phyloP scores from a whole-genome alignment of 371 early-diverging fungal genomes.

The Mortierella sp. region DNA sequence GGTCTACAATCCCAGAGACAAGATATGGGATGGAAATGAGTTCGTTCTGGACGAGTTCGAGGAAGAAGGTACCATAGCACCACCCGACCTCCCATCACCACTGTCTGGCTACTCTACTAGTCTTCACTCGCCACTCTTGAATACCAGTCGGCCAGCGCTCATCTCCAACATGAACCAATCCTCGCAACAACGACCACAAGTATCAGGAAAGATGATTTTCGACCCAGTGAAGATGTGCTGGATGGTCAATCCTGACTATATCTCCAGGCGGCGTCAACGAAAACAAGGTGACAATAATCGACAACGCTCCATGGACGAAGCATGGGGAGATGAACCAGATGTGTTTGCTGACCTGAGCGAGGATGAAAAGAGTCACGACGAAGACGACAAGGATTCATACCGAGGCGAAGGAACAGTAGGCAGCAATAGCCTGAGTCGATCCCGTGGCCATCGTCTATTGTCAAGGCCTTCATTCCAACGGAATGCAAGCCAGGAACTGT shows the following conservation, averaged over 20 bases:
- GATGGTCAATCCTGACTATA: conserved; percentile 46
- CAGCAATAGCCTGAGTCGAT: conserved; percentile 7
- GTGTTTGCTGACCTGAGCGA: conserved; percentile 51
- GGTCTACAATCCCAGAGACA: conserved; percentile 20
- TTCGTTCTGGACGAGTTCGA: conserved; percentile 30
- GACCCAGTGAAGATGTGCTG: conserved; percentile 45
- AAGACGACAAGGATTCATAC: conserved; percentile 4
- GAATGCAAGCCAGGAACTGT: conserved; percentile 16
- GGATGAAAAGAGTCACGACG: conserved; percentile 21
- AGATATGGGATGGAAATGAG: conserved; percentile 41
- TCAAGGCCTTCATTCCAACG: conserved; percentile 26
- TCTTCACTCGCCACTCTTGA: conserved; percentile 2
- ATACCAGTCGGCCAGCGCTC: conserved; percentile 32
- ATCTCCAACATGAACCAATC: conserved; percentile 46
- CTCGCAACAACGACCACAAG: conserved; percentile 34
- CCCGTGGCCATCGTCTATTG: conserved; percentile 6
- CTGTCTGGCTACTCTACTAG: not conserved
- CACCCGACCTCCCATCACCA: conserved; percentile 8
- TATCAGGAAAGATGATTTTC: conserved; percentile 50
- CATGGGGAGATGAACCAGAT: conserved; percentile 51
- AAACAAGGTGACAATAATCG: conserved; percentile 6
- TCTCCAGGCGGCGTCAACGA: conserved; percentile 17
- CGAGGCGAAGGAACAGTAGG: conserved; percentile 4
- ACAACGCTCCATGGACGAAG: conserved; percentile 27
- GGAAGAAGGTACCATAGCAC: conserved; percentile 3